Evolutionary conservation across 2,329 filamentous ascomycete species (phyloP).

Genomic region (Mycocentrospora acerina): DNA sequence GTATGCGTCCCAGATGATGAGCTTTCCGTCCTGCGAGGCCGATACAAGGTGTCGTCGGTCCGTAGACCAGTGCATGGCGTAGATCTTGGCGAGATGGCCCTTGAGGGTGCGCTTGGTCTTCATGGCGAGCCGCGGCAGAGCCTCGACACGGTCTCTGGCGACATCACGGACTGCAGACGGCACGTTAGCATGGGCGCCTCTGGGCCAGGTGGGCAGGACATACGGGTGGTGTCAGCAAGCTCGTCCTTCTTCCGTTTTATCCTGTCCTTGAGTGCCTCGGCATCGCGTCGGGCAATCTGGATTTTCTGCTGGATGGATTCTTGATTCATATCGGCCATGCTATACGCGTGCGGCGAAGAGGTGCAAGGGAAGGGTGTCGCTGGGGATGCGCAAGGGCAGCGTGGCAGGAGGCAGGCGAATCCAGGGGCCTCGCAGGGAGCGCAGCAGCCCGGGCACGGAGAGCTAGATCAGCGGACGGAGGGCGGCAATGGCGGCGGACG

Average conservation of each 20-base stretch:
- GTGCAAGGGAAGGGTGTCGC: slow-evolving; percentile 12
- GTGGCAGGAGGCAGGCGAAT: slow-evolving; percentile 28
- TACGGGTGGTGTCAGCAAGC: slow-evolving; percentile 95
- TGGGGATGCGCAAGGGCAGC: slow-evolving; percentile 16
- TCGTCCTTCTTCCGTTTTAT: slow-evolving; percentile 99
- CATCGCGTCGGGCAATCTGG: slow-evolving; percentile 96
- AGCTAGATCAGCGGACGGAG: slow-evolving; percentile 13
- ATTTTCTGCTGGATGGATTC: slow-evolving; percentile 63
- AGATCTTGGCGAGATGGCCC: slow-evolving; percentile 98
- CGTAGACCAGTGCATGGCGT: slow-evolving; percentile 99
- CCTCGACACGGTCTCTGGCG: slow-evolving; percentile 87
- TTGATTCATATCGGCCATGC: slow-evolving; percentile 53
- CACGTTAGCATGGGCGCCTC: slow-evolving; percentile 25
- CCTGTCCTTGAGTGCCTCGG: slow-evolving; percentile 94
- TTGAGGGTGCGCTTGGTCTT: slow-evolving; percentile 96
- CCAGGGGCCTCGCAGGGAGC: slow-evolving; percentile 38
- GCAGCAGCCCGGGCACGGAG: slow-evolving; percentile 25
- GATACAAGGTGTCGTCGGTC: slow-evolving; percentile 96
- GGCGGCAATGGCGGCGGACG: slow-evolving; percentile 25
- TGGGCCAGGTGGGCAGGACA: slow-evolving; percentile 46
- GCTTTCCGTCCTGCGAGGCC: slow-evolving; percentile 96
- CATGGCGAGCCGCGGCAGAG: slow-evolving; percentile 92
- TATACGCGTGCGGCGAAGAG: slow-evolving; percentile 13
- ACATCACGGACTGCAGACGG: slow-evolving; percentile 76
- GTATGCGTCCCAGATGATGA: slow-evolving; percentile 99